Evolutionary conservation across 352 stramenopile species (phyloP).

Genomic region (Phytophthora sansomeana): DNA sequence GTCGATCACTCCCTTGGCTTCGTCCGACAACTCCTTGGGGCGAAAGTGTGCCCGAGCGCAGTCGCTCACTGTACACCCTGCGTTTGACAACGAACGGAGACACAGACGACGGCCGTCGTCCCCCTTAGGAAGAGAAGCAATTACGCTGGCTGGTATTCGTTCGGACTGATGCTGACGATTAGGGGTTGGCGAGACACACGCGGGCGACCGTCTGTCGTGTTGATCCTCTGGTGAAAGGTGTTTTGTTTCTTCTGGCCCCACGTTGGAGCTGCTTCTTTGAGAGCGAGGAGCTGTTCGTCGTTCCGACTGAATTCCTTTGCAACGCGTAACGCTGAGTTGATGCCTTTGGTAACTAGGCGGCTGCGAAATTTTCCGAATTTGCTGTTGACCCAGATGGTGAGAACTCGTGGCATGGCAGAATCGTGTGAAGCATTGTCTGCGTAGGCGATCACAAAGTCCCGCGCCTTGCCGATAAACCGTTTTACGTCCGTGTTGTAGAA

Average conservation of each 20-base stretch:
- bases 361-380: slow-evolving; percentile 18
- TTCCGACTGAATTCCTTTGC: slow-evolving; percentile 6
- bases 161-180: background rate
- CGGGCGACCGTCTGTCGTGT: too few relatives aligned
- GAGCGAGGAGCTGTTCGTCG: slow-evolving; percentile 7
- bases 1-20: slow-evolving; percentile 5
- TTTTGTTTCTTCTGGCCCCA: background rate
- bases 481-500: slow-evolving; percentile 24
- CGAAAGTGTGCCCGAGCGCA: slow-evolving; percentile 7
- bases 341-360: background rate
- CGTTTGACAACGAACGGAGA: slow-evolving; percentile 3
- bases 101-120: slow-evolving; percentile 6
- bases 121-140: background rate
- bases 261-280: background rate
- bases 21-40: background rate
- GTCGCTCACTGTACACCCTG: background rate
- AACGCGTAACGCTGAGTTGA: background rate
- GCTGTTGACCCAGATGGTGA: slow-evolving; percentile 13
- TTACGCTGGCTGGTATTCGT: background rate
- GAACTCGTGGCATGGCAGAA: background rate
- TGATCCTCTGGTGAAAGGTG: too few relatives aligned
- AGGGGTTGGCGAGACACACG: too few relatives aligned
- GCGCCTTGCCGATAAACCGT: background rate
- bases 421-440: background rate
- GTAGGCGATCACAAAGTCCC: slow-evolving; percentile 13